Conservation (phyloP, 2,329 filamentous ascomycete species). For the Pseudogymnoascus sp. region DNA sequence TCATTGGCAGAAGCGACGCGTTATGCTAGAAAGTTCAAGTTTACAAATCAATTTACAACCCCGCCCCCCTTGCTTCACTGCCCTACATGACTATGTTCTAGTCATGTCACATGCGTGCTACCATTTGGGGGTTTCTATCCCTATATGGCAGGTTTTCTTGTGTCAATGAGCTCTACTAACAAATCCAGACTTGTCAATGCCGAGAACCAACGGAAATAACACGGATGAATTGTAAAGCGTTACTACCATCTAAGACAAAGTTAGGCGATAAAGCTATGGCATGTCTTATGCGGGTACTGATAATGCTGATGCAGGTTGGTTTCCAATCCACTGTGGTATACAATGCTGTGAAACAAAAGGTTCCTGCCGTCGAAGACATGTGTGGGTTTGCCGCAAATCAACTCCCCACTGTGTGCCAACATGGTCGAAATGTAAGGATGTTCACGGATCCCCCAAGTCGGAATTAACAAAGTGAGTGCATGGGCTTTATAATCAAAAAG, state of each 20-base stretch:
- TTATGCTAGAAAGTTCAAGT: background rate
- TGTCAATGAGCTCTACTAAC: background rate
- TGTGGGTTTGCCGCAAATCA: background rate
- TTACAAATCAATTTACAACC: background rate
- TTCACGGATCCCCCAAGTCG: background rate
- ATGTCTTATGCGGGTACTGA: constrained; percentile 2
- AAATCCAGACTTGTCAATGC: background rate
- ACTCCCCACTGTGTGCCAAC: background rate
- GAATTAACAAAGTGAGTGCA: background rate
- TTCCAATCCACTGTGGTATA: background rate
- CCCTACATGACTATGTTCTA: background rate
- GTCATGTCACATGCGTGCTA: background rate
- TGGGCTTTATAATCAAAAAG: background rate
- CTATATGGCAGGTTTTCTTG: background rate
- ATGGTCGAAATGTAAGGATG: background rate
- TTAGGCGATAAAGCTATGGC: background rate
- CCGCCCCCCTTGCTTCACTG: background rate
- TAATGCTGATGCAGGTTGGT: background rate
- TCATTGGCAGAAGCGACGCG: background rate
- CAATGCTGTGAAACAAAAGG: constrained; percentile 3
- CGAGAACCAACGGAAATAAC: background rate
- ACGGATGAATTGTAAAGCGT: background rate
- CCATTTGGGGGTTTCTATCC: background rate
- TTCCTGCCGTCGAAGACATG: background rate
- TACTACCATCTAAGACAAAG: background rate